These are phyloP conservation scores for Mycena indigotica DNA, from an alignment of 768 basidiomycete genomes.

Conservation along the genomic window DNA sequence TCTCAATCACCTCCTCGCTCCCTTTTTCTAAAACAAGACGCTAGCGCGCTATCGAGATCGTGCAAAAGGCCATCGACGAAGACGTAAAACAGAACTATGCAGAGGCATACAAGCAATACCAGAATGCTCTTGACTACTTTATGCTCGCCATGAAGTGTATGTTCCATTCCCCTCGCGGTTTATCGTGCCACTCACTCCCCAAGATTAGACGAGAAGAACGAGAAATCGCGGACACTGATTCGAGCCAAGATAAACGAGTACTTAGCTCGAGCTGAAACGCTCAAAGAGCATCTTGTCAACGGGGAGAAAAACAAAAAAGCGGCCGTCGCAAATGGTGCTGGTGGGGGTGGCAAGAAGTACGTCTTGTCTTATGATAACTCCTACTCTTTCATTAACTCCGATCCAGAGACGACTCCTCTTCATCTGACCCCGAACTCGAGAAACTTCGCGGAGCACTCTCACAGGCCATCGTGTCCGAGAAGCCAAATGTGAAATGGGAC, in stretches of 20 bases:
- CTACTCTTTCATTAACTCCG: slow-evolving; percentile 1
- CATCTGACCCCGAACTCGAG: slow-evolving; percentile 89
- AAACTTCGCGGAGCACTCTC: slow-evolving; percentile 91
- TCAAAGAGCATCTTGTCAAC: slow-evolving; percentile 78
- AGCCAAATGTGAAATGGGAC: slow-evolving; percentile 96
- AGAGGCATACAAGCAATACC: slow-evolving; percentile 93
- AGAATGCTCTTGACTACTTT: slow-evolving; percentile 96
- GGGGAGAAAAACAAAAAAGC: slow-evolving; percentile 67
- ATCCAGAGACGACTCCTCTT: slow-evolving; percentile 65
- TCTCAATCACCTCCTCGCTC: neutral
- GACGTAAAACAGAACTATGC: slow-evolving; percentile 92
- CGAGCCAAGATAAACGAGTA: slow-evolving; percentile 89
- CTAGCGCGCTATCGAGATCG: slow-evolving; percentile 79
- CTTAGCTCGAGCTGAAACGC: slow-evolving; percentile 84
- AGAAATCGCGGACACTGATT: slow-evolving; percentile 85
- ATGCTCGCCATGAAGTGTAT: slow-evolving; percentile 94
- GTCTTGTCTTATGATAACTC: no score
- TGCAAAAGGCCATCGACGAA: slow-evolving; percentile 90
- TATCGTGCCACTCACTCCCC: no score
- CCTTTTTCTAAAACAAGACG: neutral
- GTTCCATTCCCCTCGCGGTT: slow-evolving; percentile 29
- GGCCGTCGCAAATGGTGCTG: slow-evolving; percentile 51
- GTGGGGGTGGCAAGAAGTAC: slow-evolving; percentile 51
- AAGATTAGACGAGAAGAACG: slow-evolving; percentile 85
- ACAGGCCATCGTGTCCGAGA: slow-evolving; percentile 88